Evolutionary conservation across 2,329 filamentous ascomycete genomes (phyloP).

Genomic region (Arthrobotrys sinensis): DNA sequence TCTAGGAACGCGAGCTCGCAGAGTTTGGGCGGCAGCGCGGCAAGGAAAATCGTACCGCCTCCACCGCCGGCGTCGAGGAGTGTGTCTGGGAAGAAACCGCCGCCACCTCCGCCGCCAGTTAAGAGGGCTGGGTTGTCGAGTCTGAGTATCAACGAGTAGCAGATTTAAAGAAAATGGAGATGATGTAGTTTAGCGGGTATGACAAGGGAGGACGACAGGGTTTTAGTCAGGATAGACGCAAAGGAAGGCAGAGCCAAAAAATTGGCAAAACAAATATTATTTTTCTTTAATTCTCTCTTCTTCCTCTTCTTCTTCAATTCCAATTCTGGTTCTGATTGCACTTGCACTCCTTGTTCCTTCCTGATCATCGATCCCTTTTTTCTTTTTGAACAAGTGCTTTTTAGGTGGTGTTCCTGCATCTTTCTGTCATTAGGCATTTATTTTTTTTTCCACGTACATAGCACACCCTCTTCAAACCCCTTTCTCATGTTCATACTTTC

Average conservation of each 20-base stretch:
- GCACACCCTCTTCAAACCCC: too few relatives aligned
- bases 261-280: not conserved
- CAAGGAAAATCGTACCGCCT: conserved; percentile 62
- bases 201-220: not conserved
- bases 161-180: not conserved
- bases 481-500: too few relatives aligned
- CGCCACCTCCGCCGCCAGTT: conserved; percentile 64
- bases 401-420: too few relatives aligned
- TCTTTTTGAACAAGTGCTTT: too few relatives aligned
- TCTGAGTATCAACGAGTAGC: conserved; percentile 49
- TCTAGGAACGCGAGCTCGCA: conserved; percentile 55
- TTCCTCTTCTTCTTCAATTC: conserved; percentile 3
- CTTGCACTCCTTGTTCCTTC: too few relatives aligned
- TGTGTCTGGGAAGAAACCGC: conserved; percentile 62
- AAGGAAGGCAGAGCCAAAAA: not conserved
- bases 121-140: conserved; percentile 59
- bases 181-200: not conserved
- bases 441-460: too few relatives aligned
- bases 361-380: too few relatives aligned
- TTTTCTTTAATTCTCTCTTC: conserved; percentile 29
- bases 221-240: not conserved
- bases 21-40: conserved; percentile 32
- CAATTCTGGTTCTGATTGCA: not conserved
- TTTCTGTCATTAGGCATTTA: too few relatives aligned
- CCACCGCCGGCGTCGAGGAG: conserved; percentile 61